Evolutionary conservation across 495 filamentous ascomycete genomes (phyloP), one percentile per base, ranked within the genome.

Genomic region (Aspergillus homomorphus): DNA sequence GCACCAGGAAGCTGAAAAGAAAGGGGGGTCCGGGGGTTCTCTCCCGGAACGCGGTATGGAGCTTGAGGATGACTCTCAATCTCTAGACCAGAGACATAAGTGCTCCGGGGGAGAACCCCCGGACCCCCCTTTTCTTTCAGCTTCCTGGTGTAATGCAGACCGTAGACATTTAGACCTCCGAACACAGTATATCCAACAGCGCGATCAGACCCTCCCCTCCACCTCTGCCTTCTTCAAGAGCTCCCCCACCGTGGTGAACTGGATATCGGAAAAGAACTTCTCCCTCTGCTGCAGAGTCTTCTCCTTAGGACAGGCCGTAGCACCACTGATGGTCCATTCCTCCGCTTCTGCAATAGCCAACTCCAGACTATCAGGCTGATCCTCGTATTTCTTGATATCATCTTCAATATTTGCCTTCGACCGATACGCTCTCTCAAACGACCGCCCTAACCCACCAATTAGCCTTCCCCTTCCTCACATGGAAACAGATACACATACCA

Each of bases 321-420:
- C 33, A 9, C 33, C 33, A 12, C 33, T 38, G 33, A 38, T 14
- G 7, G 33, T 38, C 33, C 33, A 38, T 38, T 38, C 33, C 33
- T 38, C 33, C 12, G 33, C 33, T 12, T 38, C 33, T 5, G 33
- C 33, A 12, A 38, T 38, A 2, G 33, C 33, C 33, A 38, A 12
- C 33, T 82, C 82, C 10, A 70, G 69, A 5, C 76, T 76, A 45
- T 83, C 77, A 1, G 82, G 82, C 65, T 85, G 79, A 57, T 84
- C 81, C 12, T 38, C 33, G 5, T 38, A 38, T 12, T 14, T 5
- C 6, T 38, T 5, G 33, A 30, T 4, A 38, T 38, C 33, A 12
- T 14, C 7, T 38, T 12, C 33, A 38, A 38, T 38, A 2, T 38
- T 12, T 12, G 8, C 33, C 33, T 38, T 12, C 6, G 33, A 38